Evolutionary conservation across 331 rosid species (phyloP).

Genomic region (Malus hybrid): DNA sequence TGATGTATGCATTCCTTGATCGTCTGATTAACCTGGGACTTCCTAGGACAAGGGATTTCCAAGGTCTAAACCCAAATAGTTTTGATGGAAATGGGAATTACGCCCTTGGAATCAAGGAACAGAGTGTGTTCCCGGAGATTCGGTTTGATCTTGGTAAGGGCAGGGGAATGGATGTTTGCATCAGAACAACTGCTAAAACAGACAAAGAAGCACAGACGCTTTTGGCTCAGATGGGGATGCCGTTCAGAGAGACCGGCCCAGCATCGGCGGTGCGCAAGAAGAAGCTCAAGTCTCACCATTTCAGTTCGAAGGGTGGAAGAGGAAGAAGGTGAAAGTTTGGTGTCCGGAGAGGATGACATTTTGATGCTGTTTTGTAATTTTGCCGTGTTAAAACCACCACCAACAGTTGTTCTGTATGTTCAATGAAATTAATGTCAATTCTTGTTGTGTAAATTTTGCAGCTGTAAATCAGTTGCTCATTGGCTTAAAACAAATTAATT

Average conservation of each 20-base stretch:
- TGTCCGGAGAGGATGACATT: constrained; percentile 5
- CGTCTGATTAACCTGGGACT: constrained; percentile 83
- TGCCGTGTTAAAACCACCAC: neutral
- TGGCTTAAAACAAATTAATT: neutral
- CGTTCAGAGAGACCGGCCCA: constrained; percentile 73
- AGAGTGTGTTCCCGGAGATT: constrained; percentile 83
- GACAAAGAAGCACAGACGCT: constrained; percentile 77
- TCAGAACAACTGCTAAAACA: constrained; percentile 59
- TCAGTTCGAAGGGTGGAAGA: constrained; percentile 54
- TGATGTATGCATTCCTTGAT: constrained; percentile 79
- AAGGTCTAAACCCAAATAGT: constrained; percentile 71
- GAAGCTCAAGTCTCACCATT: constrained; percentile 90
- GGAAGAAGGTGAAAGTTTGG: constrained; percentile 17
- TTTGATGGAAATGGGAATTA: constrained; percentile 87
- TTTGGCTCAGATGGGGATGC: constrained; percentile 89
- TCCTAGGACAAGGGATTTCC: constrained; percentile 96
- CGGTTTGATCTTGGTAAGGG: constrained; percentile 57
- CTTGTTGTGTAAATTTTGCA: neutral
- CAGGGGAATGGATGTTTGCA: constrained; percentile 93
- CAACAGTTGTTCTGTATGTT: neutral
- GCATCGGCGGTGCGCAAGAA: constrained; percentile 40
- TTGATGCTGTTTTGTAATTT: constrained; percentile 12
- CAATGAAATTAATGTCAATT: neutral
- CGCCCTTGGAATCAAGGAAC: constrained; percentile 62
- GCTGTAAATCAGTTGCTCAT: neutral